These are phyloP conservation scores for Brasenia schreberi DNA, from an alignment of 164 flowering plant genomes.

Conservation along the genomic window DNA sequence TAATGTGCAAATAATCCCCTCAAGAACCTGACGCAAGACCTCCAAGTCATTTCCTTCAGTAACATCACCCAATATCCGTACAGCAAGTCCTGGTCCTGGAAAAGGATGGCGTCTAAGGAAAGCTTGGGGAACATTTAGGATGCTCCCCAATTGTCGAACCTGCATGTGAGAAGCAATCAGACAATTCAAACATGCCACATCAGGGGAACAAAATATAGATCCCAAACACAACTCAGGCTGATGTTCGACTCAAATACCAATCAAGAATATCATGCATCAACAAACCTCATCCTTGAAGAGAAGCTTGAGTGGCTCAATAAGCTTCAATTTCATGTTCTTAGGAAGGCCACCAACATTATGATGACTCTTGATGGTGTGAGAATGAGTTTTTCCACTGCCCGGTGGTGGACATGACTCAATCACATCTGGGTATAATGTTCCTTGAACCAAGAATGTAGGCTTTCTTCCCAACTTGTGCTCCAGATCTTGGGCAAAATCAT, in stretches of 20 bases:
- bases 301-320: conserved; percentile 94
- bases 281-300: conserved; percentile 95
- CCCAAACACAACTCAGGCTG: no score
- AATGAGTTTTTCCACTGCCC: conserved; percentile 85
- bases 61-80: conserved; percentile 86
- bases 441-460: conserved; percentile 83
- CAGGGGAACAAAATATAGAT: background rate
- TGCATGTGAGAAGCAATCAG: conserved; percentile 11
- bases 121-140: conserved; percentile 63
- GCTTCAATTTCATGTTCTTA: conserved; percentile 94
- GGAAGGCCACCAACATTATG: conserved; percentile 99
- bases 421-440: conserved; percentile 95
- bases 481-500: conserved; percentile 65
- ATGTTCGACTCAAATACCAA: no score
- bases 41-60: conserved; percentile 80
- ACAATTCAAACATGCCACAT: background rate
- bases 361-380: conserved; percentile 98
- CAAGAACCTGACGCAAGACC: conserved; percentile 63
- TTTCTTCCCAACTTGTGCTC: conserved; percentile 52
- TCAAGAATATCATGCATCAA: background rate
- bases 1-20: background rate
- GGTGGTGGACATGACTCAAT: conserved; percentile 99
- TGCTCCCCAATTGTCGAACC: conserved; percentile 87
- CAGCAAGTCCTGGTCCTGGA: conserved; percentile 99
- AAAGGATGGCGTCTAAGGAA: conserved; percentile 97